These are phyloP conservation scores for Saccharomycopsis guyanensis DNA, from an alignment of 805 yeast genomes.

Conservation along the genomic window DNA sequence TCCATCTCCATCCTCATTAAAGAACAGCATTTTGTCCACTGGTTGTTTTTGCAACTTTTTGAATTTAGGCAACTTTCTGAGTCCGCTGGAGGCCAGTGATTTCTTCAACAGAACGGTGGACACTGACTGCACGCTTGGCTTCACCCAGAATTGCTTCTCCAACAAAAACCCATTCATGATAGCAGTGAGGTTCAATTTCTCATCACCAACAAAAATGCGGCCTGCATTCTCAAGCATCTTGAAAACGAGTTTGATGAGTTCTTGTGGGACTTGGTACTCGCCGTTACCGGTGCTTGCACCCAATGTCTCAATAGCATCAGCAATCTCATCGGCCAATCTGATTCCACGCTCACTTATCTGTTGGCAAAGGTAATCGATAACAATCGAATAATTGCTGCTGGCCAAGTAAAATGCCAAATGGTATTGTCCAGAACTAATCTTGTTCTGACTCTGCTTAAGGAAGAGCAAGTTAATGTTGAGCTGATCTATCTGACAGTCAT, in stretches of 20 bases:
- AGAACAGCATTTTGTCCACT: neutral
- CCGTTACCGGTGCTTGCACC: neutral
- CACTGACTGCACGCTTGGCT: slow-evolving; percentile 7
- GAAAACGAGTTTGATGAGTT: slow-evolving; percentile 7
- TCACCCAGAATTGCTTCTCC: slow-evolving; percentile 12
- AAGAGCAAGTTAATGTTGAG: slow-evolving; percentile 14
- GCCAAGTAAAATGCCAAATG: slow-evolving; percentile 5
- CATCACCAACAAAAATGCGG: slow-evolving; percentile 8
- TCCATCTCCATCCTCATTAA: slow-evolving; percentile 10
- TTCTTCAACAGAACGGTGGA: slow-evolving; percentile 6
- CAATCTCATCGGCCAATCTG: neutral
- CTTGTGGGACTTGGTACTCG: slow-evolving; percentile 7
- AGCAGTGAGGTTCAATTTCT: slow-evolving; percentile 1
- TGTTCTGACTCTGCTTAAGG: slow-evolving; percentile 8
- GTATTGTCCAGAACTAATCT: slow-evolving; percentile 3
- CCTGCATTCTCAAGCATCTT: slow-evolving; percentile 9
- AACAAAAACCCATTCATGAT: slow-evolving; percentile 17
- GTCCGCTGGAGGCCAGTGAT: neutral
- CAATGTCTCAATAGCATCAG: neutral
- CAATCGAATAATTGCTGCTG: slow-evolving; percentile 4
- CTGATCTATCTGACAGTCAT: slow-evolving; percentile 13
- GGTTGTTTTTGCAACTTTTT: neutral
- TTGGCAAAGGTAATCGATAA: neutral
- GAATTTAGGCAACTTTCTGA: neutral
- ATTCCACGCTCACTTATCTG: neutral